Evolutionary conservation across 1,284 basidiomycete genomes (phyloP), one percentile per base, ranked within the genome.

Genomic region (Apiotrichum domesticum): DNA sequence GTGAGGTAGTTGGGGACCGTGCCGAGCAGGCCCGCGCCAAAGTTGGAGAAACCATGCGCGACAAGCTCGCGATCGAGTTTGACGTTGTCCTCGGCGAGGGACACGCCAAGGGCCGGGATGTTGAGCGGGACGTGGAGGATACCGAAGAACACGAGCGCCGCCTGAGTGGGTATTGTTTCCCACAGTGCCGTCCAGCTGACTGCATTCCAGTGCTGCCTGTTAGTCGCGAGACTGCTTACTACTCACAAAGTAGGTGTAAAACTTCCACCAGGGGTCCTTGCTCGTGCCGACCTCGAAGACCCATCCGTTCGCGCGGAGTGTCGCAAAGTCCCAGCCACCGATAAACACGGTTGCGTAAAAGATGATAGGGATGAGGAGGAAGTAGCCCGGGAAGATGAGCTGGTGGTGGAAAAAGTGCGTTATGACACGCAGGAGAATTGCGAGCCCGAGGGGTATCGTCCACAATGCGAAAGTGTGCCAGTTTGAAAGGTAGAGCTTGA

Each of bases 81-180:
- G 56, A 97, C 85, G 54, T 98, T 82, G 72, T 84, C 93, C 70
- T 90, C 87, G 64, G 88, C 83, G 41, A 98, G 79, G 8, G 90
- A 94, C n/a, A 98, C 89, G 82, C 92, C 87, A 9, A 98, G 80
- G 6, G 94, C 92, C 3, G 95, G 95, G 2, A 97, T 89, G 64
- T 95, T 95, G 53, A 95, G 79, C 41, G 91, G 92, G 9, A 96
- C 94, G 71, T 98, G 95, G 10, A 98, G 77, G 52, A 98, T 86
- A 62, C 96, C 63, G 54, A 67, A 67, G 56, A 66, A 73, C 33
- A 67, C 67, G 37, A 70, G 64, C 1, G 77, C 76, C 39, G 75
- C 64, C 56, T 78, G 76, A 11, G 76, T 76, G 1, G 90, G 90
- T 69, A 94, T 75, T 0, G 87, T 88, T 1, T 80, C 74, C 85